These are phyloP conservation scores for Penicillium argentinense DNA, from an alignment of 495 filamentous ascomycete species.

Conservation along the genomic window DNA sequence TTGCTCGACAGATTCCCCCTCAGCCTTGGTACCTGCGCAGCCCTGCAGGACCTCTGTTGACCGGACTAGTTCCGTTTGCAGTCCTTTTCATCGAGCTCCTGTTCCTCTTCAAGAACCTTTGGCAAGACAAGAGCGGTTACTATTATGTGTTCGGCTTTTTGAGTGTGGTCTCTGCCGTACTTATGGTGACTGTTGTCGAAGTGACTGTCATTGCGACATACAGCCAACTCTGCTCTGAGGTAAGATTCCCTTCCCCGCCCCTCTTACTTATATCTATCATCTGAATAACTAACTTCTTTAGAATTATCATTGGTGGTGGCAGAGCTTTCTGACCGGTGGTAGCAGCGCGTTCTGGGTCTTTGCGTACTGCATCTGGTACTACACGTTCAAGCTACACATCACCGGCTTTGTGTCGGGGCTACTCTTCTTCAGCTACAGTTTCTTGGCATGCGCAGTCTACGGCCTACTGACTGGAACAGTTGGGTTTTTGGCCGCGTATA, in stretches of 20 bases:
- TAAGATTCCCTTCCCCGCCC: conserved; percentile 24
- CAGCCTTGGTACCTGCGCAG: conserved; percentile 79
- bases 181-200: conserved; percentile 79
- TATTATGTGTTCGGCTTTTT: conserved; percentile 96
- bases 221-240: conserved; percentile 77
- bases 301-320: conserved; percentile 98
- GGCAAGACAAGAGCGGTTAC: conserved; percentile 92
- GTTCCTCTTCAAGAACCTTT: conserved; percentile 88
- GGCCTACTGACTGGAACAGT: conserved; percentile 83
- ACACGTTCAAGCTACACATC: conserved; percentile 78
- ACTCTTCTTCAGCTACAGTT: conserved; percentile 84
- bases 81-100: conserved; percentile 93
- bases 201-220: conserved; percentile 90
- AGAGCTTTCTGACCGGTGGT: conserved; percentile 81
- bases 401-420: conserved; percentile 76
- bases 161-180: conserved; percentile 69
- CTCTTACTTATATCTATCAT: background rate
- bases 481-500: conserved; percentile 84
- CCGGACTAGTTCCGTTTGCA: conserved; percentile 84
- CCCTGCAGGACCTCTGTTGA: conserved; percentile 63
- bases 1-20: conserved; percentile 72
- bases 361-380: conserved; percentile 85
- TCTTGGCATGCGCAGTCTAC: conserved; percentile 81
- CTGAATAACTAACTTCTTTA: conserved; percentile 21
- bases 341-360: conserved; percentile 85